These are phyloP conservation scores for Dactylonectria estremocensis DNA, from an alignment of 2,329 filamentous ascomycete genomes.

Conservation along the genomic window DNA sequence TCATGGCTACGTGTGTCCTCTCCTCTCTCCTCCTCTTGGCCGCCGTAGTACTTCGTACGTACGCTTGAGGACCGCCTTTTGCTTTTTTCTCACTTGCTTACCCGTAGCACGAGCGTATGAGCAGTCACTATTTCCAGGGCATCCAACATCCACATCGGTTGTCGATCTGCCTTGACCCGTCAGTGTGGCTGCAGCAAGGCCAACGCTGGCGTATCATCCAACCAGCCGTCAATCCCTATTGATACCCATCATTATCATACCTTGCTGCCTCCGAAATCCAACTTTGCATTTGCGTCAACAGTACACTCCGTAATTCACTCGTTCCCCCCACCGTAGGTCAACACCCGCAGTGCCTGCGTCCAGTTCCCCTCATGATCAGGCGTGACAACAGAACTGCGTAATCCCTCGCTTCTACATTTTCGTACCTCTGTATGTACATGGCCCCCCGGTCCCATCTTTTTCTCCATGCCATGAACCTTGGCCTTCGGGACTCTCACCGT, in stretches of 20 bases:
- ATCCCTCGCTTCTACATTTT: constrained; percentile 12
- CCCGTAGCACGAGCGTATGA: neutral
- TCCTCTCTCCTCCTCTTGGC: constrained; percentile 6
- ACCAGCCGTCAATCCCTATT: constrained; percentile 21
- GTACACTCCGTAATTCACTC: neutral
- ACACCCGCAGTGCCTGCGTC: constrained; percentile 7
- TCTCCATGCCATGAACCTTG: constrained; percentile 13
- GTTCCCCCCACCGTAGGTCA: neutral
- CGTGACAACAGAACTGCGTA: constrained; percentile 22
- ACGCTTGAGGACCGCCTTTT: constrained; percentile 1
- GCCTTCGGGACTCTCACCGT: constrained; percentile 23
- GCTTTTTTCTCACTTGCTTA: constrained; percentile 14
- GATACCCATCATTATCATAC: neutral
- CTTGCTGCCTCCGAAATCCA: neutral
- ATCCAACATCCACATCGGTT: constrained; percentile 17
- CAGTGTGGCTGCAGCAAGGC: constrained; percentile 14
- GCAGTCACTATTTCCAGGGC: constrained; percentile 12
- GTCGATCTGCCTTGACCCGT: constrained; percentile 36
- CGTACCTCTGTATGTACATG: constrained; percentile 8
- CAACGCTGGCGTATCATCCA: constrained; percentile 10
- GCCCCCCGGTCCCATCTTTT: constrained; percentile 5
- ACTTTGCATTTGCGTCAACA: constrained; percentile 7
- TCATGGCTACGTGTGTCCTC: constrained; percentile 1
- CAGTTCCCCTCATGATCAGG: constrained; percentile 12
- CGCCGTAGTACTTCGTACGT: no score